Conservation (phyloP, 2,329 filamentous ascomycete species). For the Phialemoniopsis sp. region DNA sequence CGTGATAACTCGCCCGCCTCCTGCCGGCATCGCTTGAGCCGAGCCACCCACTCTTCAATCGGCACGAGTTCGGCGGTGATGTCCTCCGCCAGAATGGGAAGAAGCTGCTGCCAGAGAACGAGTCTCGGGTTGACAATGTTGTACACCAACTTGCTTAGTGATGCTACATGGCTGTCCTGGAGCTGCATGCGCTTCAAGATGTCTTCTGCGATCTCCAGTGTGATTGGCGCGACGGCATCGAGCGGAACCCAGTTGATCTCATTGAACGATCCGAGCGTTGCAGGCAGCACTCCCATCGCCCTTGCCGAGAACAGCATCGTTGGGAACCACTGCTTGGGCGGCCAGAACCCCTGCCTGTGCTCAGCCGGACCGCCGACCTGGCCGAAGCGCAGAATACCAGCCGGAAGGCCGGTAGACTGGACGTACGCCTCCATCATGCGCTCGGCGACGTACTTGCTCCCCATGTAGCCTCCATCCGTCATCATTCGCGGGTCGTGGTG, state of each 20-base stretch:
- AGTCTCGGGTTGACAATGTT: constrained; percentile 43
- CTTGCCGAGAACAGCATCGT: too few species aligned
- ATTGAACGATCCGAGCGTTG: constrained; percentile 34
- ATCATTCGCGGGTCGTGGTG: too few species aligned
- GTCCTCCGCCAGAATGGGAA: constrained; percentile 30
- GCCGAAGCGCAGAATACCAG: constrained; percentile 39
- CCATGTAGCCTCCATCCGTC: constrained; percentile 8
- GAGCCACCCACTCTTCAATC: constrained; percentile 40
- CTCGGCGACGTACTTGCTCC: constrained; percentile 9
- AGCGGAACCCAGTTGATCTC: constrained; percentile 42
- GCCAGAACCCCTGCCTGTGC: constrained; percentile 43
- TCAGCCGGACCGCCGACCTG: constrained; percentile 45
- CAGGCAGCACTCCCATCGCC: constrained; percentile 44
- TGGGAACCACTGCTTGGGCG: constrained; percentile 53
- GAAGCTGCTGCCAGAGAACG: constrained; percentile 34
- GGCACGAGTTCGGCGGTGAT: constrained; percentile 33
- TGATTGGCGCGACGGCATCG: constrained; percentile 33
- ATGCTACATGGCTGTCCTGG: too few species aligned
- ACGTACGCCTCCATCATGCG: constrained; percentile 8
- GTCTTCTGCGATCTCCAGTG: constrained; percentile 26
- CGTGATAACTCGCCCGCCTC: too few species aligned
- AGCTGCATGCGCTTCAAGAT: constrained; percentile 1
- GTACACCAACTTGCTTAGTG: too few species aligned
- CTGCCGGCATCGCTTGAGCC: too few species aligned
- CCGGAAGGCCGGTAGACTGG: constrained; percentile 1